phyloP scores from a whole-genome alignment of 2,329 filamentous ascomycete genomes.

The Monosporascus sp. region DNA sequence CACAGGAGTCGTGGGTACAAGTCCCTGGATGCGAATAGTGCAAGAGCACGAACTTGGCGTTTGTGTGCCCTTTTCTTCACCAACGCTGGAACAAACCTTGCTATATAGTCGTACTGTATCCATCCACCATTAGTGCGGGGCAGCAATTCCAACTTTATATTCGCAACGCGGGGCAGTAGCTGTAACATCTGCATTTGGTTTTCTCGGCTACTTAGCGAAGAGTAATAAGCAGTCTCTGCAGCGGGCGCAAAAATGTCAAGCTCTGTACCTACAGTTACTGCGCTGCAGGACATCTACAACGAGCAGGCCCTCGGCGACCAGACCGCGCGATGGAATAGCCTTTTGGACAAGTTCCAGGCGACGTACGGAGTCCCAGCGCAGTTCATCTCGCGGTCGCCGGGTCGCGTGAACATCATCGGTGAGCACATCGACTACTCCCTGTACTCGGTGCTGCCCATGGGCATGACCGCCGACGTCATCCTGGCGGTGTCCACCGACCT shows the following conservation, averaged over 20 bases:
- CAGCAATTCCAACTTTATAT: background rate
- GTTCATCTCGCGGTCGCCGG: slow-evolving; percentile 86
- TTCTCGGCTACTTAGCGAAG: background rate
- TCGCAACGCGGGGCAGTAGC: background rate
- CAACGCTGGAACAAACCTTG: too few relatives aligned
- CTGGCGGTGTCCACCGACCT: slow-evolving; percentile 64
- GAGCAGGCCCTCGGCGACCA: slow-evolving; percentile 63
- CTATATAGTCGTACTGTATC: background rate
- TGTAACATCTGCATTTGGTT: background rate
- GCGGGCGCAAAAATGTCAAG: slow-evolving; percentile 39
- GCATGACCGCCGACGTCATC: slow-evolving; percentile 84
- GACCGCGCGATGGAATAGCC: slow-evolving; percentile 66
- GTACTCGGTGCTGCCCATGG: slow-evolving; percentile 93
- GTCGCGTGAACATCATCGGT: slow-evolving; percentile 95
- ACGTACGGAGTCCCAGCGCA: slow-evolving; percentile 65
- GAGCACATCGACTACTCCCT: slow-evolving; percentile 99
- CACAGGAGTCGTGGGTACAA: too few relatives aligned
- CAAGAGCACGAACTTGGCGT: too few relatives aligned
- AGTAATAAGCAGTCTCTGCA: background rate
- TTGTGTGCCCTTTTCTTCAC: too few relatives aligned
- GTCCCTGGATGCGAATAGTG: too few relatives aligned
- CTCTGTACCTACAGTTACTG: slow-evolving; percentile 67
- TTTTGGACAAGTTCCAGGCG: slow-evolving; percentile 66
- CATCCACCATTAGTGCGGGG: background rate
- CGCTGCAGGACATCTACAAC: slow-evolving; percentile 79